Base-by-base conservation (phyloP, 2,329 filamentous ascomycete genomes). In the Ophiobolus disseminans region DNA sequence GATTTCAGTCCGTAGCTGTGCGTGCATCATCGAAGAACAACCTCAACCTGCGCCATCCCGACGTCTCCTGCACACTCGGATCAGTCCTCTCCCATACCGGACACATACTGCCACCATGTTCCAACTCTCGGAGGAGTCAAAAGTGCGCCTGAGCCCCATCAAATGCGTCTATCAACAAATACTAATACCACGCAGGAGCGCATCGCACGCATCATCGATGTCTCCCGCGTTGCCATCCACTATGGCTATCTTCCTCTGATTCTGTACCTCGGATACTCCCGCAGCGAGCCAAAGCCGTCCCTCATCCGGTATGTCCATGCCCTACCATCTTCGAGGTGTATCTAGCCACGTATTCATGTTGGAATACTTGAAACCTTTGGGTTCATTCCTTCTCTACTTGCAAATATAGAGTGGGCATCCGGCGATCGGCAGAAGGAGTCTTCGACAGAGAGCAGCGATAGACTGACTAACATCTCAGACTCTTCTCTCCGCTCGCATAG, bases 221-320 rank as follows among this genome's bases (percentile, higher is more conserved):
- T 97, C 74, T 94, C 91, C 55, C 86, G 92, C 69, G 87, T 97
- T 68, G 91, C 90, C 51, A 89, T 99, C 71, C 94, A 99, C 80
- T 99, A 97, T 82, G 94, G 94, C 75, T 99, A 97, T 77, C 85
- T 99, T 50, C 94, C 94, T 66, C 78, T 99, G 76, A 95, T 99
- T 74, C 84, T 99, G 75, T 99, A 97, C 77, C 88, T 99, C 67
- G 94, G 93, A 65, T 97, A 96, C 80, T 95, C 93, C 45, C 88
- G 90, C 75, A 97, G 92, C 81, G 89, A 93, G 75, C 94, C 94
- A 31, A 86, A 89, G 73, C 94, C 94, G 45, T 87, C 90, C 36
- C 73, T 90, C 63, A 88, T 90, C 78, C 85, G 85, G 86, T 89
- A 59, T 62, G 60, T 41, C 34, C n/a, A 30, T 37, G 34, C 9